Evolutionary conservation across 768 basidiomycete species (phyloP), one percentile per base, ranked within the genome.

Genomic region (Boletus insuetus): DNA sequence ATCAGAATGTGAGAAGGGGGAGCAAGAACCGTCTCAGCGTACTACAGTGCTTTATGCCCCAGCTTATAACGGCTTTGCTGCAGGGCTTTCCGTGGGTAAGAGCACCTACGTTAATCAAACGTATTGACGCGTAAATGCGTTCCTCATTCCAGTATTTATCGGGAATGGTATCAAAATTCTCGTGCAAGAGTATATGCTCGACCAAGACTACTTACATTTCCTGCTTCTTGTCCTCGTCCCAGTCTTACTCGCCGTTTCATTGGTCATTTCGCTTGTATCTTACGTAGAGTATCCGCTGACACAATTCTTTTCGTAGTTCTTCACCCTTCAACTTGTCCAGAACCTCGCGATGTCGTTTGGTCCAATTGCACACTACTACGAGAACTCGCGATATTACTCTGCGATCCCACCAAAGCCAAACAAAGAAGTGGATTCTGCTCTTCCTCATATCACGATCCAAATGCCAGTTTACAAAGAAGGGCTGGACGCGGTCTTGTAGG

Each of bases 91-190:
- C 31, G 16, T 47, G 49, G 55, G 69, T 69, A 48, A 17, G 65
- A 41, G 24, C 37, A 0, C 12, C 10, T 14, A 4, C 31, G 6
- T 0, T 4, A 16, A 43, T 44, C 26, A 17, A 0, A 11, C 26
- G 10, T 3, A 32, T 32, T 6, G 20, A 24, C 45, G 7, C 60
- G 40, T 44, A 51, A 58, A 49, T 43, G 13, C 53, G 56, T 49
- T 22, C n/a, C 16, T 5, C 2, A 11, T 37, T 5, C 70, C 79
- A 61, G 82, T 85, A 35, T 88, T 89, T 63, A 76, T 87, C 13
- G 83, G 84, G 0, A 85, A 82, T 61, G 84, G 83, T 45, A 43
- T 87, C 62, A 83, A 82, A 58, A 81, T 79, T 5, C 66, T 94
- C 37, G 56, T 94, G 10, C 65, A 73, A 20, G 81, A 84, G 63